Conservation (phyloP, 1,284 basidiomycete genomes). For the Cutaneotrichosporon mucoides region DNA sequence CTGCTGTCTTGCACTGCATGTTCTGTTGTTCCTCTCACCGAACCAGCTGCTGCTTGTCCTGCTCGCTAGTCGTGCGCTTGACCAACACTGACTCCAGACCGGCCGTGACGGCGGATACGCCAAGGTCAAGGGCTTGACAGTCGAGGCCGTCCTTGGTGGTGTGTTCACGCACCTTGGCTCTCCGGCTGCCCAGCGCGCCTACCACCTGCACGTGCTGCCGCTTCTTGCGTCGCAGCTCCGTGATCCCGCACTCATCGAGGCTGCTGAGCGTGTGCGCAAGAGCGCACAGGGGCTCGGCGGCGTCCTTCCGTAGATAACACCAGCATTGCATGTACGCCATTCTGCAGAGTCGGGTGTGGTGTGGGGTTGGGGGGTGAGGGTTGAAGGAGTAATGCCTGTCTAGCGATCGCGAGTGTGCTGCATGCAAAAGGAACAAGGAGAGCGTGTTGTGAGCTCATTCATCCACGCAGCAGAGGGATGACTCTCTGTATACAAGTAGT, state of each 20-base stretch:
- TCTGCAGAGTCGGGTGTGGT: slow-evolving; percentile 1
- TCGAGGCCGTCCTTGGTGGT: slow-evolving; percentile 45
- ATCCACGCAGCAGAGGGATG: too few species aligned
- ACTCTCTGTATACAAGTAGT: too few species aligned
- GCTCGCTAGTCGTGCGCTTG: not conserved
- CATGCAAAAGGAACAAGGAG: too few species aligned
- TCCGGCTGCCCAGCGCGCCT: slow-evolving; percentile 46
- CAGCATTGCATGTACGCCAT: slow-evolving; percentile 10
- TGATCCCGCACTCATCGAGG: slow-evolving; percentile 37
- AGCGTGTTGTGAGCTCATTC: too few species aligned
- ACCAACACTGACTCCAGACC: slow-evolving; percentile 27
- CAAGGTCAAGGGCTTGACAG: slow-evolving; percentile 39
- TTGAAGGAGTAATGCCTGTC: too few species aligned
- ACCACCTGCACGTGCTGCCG: slow-evolving; percentile 44
- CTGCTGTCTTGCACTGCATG: too few species aligned
- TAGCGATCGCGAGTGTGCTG: too few species aligned
- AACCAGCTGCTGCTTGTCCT: too few species aligned
- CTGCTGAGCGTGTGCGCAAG: slow-evolving; percentile 18
- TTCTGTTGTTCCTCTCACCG: too few species aligned
- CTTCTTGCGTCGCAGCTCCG: slow-evolving; percentile 33
- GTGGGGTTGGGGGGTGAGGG: not conserved
- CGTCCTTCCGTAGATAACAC: slow-evolving; percentile 1
- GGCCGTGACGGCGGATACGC: slow-evolving; percentile 18
- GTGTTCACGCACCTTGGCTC: slow-evolving; percentile 44
- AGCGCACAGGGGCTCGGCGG: slow-evolving; percentile 19